Evolutionary conservation across 257 asterid genomes (phyloP).

Genomic region (Ehretia macrophylla): DNA sequence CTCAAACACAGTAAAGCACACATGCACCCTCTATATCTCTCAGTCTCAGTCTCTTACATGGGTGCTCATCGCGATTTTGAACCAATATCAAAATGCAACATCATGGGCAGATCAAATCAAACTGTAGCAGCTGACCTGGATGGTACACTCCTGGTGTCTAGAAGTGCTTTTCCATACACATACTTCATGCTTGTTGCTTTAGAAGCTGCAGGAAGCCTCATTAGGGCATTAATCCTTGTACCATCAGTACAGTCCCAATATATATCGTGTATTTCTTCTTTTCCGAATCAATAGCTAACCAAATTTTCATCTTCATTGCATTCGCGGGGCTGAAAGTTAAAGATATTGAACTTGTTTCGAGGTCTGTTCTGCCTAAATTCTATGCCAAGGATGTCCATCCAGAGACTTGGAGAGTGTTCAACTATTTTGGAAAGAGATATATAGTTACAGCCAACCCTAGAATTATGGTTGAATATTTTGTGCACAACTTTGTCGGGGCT

Average conservation of each 20-base stretch:
- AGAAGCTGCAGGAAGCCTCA: slow-evolving; percentile 77
- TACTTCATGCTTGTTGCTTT: slow-evolving; percentile 77
- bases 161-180: slow-evolving; percentile 68
- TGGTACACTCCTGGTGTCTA: slow-evolving; percentile 62
- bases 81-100: slow-evolving; percentile 49
- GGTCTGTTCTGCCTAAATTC: slow-evolving; percentile 82
- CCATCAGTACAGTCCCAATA: slow-evolving; percentile 48
- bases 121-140: slow-evolving; percentile 80
- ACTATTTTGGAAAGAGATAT: slow-evolving; percentile 65
- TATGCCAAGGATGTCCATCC: slow-evolving; percentile 80
- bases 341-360: slow-evolving; percentile 71
- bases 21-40: not conserved
- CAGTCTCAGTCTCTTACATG: slow-evolving; percentile 40
- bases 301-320: slow-evolving; percentile 46
- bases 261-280: slow-evolving; percentile 49
- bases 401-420: slow-evolving; percentile 67
- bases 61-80: slow-evolving; percentile 44
- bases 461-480: slow-evolving; percentile 81
- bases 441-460: slow-evolving; percentile 74
- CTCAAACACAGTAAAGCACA: too few relatives aligned
- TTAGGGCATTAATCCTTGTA: slow-evolving; percentile 58
- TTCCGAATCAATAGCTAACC: slow-evolving; percentile 57
- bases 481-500: slow-evolving; percentile 56
- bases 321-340: slow-evolving; percentile 61
- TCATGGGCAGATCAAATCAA: slow-evolving; percentile 48